A percentile compares a stretch with the other conserved stretches of the same genome.
Evolutionary conservation across 2,329 filamentous ascomycete genomes (phyloP).

Genomic region (Colletotrichum higginsianum): DNA sequence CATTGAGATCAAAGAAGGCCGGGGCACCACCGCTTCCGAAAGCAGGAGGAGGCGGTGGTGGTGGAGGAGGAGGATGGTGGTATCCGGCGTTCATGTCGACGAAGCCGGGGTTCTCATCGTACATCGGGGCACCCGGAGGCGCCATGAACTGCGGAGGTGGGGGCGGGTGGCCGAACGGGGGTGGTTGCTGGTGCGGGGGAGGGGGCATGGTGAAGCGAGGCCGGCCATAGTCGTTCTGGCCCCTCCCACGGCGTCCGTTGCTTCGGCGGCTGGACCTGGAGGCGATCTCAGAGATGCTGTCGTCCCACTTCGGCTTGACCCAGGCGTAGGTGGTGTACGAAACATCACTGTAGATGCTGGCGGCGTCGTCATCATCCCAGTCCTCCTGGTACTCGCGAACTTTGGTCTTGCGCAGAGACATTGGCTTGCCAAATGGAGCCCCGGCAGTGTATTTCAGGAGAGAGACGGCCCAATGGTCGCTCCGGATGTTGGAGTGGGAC

Average conservation of each 20-base stretch:
- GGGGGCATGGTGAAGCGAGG: conserved; percentile 24
- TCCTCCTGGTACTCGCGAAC: conserved; percentile 26
- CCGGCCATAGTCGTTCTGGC: conserved; percentile 6
- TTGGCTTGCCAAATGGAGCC: conserved; percentile 29
- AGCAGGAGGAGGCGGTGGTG: not conserved
- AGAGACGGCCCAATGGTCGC: conserved; percentile 36
- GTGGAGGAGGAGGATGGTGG: not conserved
- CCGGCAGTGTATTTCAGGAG: conserved; percentile 43
- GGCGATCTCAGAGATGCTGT: conserved; percentile 38
- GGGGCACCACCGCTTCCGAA: conserved; percentile 28
- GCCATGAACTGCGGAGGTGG: conserved; percentile 26
- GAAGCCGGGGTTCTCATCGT: conserved; percentile 19
- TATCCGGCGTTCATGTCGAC: conserved; percentile 4
- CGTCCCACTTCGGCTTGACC: conserved; percentile 39
- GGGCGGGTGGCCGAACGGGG: conserved; percentile 21
- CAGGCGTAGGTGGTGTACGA: conserved; percentile 38
- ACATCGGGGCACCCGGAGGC: not conserved
- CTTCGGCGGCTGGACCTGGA: conserved; percentile 31
- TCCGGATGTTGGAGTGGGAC: conserved; percentile 38
- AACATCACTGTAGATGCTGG: conserved; percentile 29
- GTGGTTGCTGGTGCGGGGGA: conserved; percentile 3
- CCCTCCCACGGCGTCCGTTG: conserved; percentile 22
- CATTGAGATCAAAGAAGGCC: conserved; percentile 39
- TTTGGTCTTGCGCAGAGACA: conserved; percentile 39
- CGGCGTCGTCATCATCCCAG: conserved; percentile 33